Evolutionary conservation across 371 early-diverging fungal species (phyloP), one percentile per base, ranked within the genome.

Genomic region (Mortierella sp.): DNA sequence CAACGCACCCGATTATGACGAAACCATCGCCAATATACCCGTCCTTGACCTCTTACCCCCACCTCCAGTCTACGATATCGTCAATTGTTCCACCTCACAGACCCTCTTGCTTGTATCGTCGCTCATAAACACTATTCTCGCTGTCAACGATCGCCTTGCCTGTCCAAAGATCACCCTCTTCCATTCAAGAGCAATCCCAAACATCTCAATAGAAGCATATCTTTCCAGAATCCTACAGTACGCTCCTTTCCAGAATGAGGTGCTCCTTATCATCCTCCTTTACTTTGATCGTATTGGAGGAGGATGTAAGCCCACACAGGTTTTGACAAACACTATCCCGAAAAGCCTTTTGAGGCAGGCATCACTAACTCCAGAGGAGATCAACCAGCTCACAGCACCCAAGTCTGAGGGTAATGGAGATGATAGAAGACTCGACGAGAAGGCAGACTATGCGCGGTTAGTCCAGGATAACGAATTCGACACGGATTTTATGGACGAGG

Each of bases 251-350:
- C 92, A 93, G 61, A 94, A 93, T 40, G 90, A 93, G 70, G 92
- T 90, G 0, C 84, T 97, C 20, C 76, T 97, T 2, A 88, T 93
- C 3, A 77, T 95, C 1, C 86, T 97, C 16, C 90, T 97, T 22
- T 97, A 95, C 80, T 90, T 97, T 70, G 97, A 97, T 78, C 90
- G 97, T n/a, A 91, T 96, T 35, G 78, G 78, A 65, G 75, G 79
- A 8, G 75, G 78, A 28, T 84, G 81, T 63, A 78, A 78, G 40
- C 76, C 81, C 10, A 81, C 81, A 0, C 81, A 81, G 64, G 81
- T 81, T 59, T 45, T 81, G 59, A 81, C 81, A 35, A 81, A 81
- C 57, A 72, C 70, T 18, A 72, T 81, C 18, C 81, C 81, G 37
- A 81, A 72, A 39, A 61, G 73, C 14, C 70, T 81, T 22, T 52